A percentile compares a stretch with the other conserved stretches of the same genome.
These are phyloP conservation scores for Hortaea werneckii DNA, from an alignment of 2,329 filamentous ascomycete genomes.

Conservation along the genomic window DNA sequence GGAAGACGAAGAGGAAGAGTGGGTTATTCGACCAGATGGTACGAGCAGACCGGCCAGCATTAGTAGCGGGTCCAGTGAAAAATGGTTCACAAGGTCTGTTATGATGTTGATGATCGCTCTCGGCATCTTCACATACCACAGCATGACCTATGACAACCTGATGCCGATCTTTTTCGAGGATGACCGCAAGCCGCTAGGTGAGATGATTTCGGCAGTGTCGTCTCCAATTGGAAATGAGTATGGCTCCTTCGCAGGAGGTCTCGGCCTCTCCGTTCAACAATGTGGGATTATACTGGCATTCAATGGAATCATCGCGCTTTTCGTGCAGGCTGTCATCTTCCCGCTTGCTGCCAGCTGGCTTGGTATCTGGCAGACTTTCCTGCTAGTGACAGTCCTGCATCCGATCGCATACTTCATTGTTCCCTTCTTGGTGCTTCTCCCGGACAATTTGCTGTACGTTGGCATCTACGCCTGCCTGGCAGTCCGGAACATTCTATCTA, in stretches of 20 bases:
- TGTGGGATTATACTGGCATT: conserved; percentile 60
- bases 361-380: conserved; percentile 58
- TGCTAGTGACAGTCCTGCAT: conserved; percentile 55
- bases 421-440: conserved; percentile 55
- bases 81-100: conserved; percentile 54
- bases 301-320: conserved; percentile 61
- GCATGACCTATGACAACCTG: conserved; percentile 88
- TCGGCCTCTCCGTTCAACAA: conserved; percentile 55
- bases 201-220: conserved; percentile 21
- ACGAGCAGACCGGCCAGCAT: conserved; percentile 26
- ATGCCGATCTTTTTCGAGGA: conserved; percentile 91
- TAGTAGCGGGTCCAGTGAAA: conserved; percentile 24
- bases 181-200: conserved; percentile 39
- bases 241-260: conserved; percentile 44
- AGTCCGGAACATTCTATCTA: conserved; percentile 57
- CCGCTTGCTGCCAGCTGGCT: conserved; percentile 53
- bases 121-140: conserved; percentile 87
- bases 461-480: conserved; percentile 57
- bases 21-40: conserved; percentile 42
- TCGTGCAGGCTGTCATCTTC: conserved; percentile 64
- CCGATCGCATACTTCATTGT: conserved; percentile 59
- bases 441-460: conserved; percentile 42
- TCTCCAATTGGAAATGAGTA: conserved; percentile 10
- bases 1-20: conserved; percentile 41
- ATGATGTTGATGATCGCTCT: conserved; percentile 70